phyloP scores from a whole-genome alignment of 2,329 filamentous ascomycete species.

The Sporothrix euskadiensis region DNA sequence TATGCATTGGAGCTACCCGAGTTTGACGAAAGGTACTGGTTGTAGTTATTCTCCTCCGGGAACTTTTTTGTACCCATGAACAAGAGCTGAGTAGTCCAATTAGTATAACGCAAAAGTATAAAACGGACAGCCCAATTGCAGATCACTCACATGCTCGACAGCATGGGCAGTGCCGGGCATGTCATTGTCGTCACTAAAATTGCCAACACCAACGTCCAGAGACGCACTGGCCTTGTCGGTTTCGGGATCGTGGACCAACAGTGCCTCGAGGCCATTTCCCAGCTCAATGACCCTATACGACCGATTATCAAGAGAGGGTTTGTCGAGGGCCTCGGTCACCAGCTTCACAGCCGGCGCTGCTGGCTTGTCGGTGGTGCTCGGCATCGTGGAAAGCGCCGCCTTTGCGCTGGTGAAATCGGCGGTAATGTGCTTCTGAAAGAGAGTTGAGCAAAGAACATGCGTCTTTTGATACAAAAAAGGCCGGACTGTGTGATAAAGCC shows the following conservation, averaged over 20 bases:
- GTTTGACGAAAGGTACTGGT: slow-evolving; percentile 84
- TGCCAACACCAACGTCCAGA: slow-evolving; percentile 93
- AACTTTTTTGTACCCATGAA: slow-evolving; percentile 99
- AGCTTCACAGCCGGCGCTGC: slow-evolving; percentile 1
- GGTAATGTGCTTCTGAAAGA: background rate
- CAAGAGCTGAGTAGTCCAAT: slow-evolving; percentile 58
- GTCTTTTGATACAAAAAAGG: background rate
- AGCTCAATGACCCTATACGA: slow-evolving; percentile 85
- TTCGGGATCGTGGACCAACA: slow-evolving; percentile 89
- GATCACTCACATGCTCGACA: slow-evolving; percentile 72
- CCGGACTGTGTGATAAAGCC: background rate
- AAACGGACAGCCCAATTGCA: slow-evolving; percentile 13
- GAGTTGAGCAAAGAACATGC: background rate
- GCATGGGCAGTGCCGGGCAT: slow-evolving; percentile 96
- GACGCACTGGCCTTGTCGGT: slow-evolving; percentile 97
- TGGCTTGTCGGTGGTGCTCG: background rate
- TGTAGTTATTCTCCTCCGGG: slow-evolving; percentile 92
- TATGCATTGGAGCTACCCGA: slow-evolving; percentile 95
- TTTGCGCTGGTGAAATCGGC: background rate
- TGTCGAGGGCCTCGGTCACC: slow-evolving; percentile 73
- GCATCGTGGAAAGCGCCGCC: slow-evolving; percentile 17
- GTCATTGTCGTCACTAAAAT: slow-evolving; percentile 86
- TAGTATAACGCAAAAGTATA: background rate
- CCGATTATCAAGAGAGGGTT: slow-evolving; percentile 80
- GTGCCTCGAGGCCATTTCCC: slow-evolving; percentile 81